Conservation (phyloP, 78 protist genomes). For the Creolimax fragrantissima region DNA sequence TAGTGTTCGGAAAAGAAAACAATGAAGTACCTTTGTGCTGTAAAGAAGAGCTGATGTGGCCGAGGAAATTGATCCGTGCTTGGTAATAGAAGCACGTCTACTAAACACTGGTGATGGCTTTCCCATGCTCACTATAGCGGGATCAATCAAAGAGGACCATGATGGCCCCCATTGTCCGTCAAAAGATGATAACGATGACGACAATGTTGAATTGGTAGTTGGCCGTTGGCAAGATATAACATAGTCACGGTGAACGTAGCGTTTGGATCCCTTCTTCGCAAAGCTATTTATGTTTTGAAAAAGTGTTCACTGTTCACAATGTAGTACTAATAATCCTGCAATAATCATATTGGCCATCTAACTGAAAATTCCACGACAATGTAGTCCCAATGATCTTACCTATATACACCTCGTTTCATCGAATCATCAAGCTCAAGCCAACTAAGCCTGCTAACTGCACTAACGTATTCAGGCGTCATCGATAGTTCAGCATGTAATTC, state of each 20-base stretch:
- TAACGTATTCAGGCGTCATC: neutral
- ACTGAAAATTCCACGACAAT: no score
- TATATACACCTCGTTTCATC: neutral
- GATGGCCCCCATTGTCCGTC: neutral
- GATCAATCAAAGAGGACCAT: neutral
- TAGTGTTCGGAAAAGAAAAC: no score
- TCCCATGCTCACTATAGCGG: neutral
- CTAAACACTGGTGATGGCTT: neutral
- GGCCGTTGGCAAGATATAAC: neutral
- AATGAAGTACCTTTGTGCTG: no score
- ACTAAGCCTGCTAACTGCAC: neutral
- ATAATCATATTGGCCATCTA: no score
- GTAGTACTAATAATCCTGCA: no score
- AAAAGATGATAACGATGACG: neutral
- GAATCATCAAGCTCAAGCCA: neutral
- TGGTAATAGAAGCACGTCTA: no score
- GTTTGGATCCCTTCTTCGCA: neutral
- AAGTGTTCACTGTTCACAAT: no score
- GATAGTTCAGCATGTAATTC: neutral
- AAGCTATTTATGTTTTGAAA: neutral
- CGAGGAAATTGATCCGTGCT: neutral
- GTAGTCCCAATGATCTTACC: no score
- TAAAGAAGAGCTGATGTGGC: neutral
- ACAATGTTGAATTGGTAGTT: neutral
- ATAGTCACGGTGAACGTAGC: neutral